Conservation (phyloP, 768 basidiomycete genomes). For the Mycena galopus region DNA sequence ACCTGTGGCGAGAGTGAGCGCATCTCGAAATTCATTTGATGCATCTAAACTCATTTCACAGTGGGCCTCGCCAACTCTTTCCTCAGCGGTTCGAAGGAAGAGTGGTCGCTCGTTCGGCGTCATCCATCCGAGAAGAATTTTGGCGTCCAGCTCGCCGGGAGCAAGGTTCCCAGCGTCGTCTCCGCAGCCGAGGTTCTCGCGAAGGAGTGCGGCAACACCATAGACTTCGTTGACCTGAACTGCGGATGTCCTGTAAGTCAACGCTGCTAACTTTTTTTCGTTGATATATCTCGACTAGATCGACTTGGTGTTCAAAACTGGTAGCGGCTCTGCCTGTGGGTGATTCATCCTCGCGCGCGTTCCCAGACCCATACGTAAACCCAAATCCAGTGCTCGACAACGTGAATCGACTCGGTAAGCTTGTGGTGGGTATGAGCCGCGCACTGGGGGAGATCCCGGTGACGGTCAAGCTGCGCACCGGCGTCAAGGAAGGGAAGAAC, state of each 20-base stretch:
- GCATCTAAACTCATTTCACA: slow-evolving; percentile 39
- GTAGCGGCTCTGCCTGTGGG: slow-evolving; percentile 91
- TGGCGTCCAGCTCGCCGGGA: slow-evolving; percentile 94
- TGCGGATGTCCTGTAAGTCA: slow-evolving; percentile 82
- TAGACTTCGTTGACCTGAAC: slow-evolving; percentile 96
- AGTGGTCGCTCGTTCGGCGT: slow-evolving; percentile 93
- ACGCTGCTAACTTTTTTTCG: background rate
- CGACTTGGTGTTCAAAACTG: slow-evolving; percentile 92
- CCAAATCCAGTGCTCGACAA: slow-evolving; percentile 86
- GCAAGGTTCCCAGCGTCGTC: slow-evolving; percentile 82
- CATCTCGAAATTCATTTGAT: background rate
- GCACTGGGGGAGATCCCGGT: slow-evolving; percentile 93
- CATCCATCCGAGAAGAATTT: slow-evolving; percentile 91
- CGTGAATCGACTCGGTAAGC: slow-evolving; percentile 85
- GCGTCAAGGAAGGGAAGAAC: slow-evolving; percentile 90
- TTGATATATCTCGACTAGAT: slow-evolving; percentile 54
- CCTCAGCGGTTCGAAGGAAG: slow-evolving; percentile 88
- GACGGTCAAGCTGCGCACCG: slow-evolving; percentile 92
- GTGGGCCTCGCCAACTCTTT: slow-evolving; percentile 97
- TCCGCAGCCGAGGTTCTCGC: slow-evolving; percentile 86
- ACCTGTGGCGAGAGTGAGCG: slow-evolving; percentile 91
- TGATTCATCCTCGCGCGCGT: slow-evolving; percentile 35
- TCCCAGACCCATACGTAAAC: background rate
- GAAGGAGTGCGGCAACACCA: slow-evolving; percentile 69
- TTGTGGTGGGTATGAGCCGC: slow-evolving; percentile 90